Evolutionary conservation across 306 rosid species (phyloP), one percentile per base, ranked within the genome.

Genomic region (Canavalia gladiata): DNA sequence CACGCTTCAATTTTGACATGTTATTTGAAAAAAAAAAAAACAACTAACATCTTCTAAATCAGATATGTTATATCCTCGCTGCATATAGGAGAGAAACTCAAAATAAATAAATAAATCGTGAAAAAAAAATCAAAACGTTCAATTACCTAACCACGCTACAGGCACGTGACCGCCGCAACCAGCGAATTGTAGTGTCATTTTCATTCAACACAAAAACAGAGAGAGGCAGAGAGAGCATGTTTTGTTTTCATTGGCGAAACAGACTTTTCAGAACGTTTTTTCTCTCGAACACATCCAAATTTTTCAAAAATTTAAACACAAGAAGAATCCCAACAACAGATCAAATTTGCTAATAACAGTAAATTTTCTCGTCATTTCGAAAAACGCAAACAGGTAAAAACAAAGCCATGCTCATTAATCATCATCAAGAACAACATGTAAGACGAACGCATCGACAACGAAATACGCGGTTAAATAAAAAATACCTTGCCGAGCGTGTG

Each of bases 401-500:
- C 66, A 45, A 62, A 18, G 47, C 47, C 74, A 70, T 39, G 12
- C 7, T 65, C 12, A 18, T 37, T 3, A 60, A 35, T 34, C 56
- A 37, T n/a, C 8, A 64, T 13, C 51, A 6, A 34, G 13, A 73
- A 43, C 10, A 65, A 73, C 35, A 56, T 35, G 49, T 47, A 77
- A 63, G 9, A 80, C 18, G 5, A 77, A 71, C 34, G 65, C 41
- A 64, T 31, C 52, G 39, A 50, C 43, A 33, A 41, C 31, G 72
- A 34, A 75, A 73, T 10, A 43, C 7, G 5, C 13, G 8, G 13
- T 13, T 7, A 54, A 37, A 43, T 42, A 12, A 31, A 52, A 45
- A 55, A 49, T 76, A 95, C 99, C 98, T 91, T 93, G 66, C 90
- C 99, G 34, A 95, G 98, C 82, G 99, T 95, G 84, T 90, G 90